Evolutionary conservation across 257 asterid species (phyloP).

Genomic region (Anisodus acutangulus): DNA sequence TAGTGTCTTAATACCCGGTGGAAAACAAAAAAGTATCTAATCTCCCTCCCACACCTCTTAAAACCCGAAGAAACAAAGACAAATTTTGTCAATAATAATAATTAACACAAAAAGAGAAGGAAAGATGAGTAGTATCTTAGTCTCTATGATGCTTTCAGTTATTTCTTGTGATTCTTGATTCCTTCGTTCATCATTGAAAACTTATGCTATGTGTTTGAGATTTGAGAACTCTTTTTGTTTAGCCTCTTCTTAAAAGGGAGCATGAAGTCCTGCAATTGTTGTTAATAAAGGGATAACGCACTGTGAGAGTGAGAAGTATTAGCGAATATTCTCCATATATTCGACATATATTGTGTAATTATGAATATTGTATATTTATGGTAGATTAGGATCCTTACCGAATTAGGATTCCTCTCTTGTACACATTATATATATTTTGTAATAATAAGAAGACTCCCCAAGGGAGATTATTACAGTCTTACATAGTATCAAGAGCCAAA

Average conservation of each 20-base stretch:
- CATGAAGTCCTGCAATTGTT: not conserved
- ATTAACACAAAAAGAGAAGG: not conserved
- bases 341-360: too few species aligned
- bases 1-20: not conserved
- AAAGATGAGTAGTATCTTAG: not conserved
- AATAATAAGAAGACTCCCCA: too few species aligned
- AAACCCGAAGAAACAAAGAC: not conserved
- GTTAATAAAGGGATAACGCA: not conserved
- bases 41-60: not conserved
- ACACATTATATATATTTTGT: too few species aligned
- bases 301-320: too few species aligned
- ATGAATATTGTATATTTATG: too few species aligned
- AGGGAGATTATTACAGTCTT: too few species aligned
- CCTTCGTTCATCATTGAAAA: not conserved
- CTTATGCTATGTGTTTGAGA: not conserved
- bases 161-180: constrained; percentile 2
- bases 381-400: too few species aligned
- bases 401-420: too few species aligned
- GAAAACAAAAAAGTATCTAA: too few species aligned
- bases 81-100: not conserved
- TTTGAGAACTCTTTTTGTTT: not conserved
- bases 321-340: too few species aligned
- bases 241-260: not conserved
- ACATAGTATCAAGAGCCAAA: too few species aligned
- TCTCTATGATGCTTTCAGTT: not conserved